Percentiles rank a stretch among this genome's conserved stretches.
These are phyloP conservation scores for Oenanthe sinensis DNA, from an alignment of 129 eudicot species.

Conservation along the genomic window DNA sequence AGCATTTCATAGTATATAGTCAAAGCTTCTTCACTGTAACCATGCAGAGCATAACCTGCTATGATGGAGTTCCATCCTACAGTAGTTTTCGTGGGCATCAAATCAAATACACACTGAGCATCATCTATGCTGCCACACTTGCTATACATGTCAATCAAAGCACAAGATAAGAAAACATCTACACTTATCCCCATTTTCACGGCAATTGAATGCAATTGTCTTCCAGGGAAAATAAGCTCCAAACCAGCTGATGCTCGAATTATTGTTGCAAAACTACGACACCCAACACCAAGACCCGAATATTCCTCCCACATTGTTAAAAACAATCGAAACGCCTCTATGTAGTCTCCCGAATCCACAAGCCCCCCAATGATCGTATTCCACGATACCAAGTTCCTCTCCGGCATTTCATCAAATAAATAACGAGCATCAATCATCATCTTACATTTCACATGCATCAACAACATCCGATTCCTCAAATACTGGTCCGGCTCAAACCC, in stretches of 20 bases:
- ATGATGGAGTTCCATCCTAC: slow-evolving; percentile 82
- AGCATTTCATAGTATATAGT: slow-evolving; percentile 69
- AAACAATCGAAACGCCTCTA: slow-evolving; percentile 64
- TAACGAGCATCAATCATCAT: slow-evolving; percentile 75
- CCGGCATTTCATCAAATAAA: slow-evolving; percentile 66
- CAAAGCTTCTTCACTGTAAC: slow-evolving; percentile 78
- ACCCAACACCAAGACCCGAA: slow-evolving; percentile 30
- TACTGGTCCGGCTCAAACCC: slow-evolving; percentile 63
- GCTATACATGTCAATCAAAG: slow-evolving; percentile 83
- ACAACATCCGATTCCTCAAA: slow-evolving; percentile 64
- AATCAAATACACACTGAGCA: slow-evolving; percentile 56
- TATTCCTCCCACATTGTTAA: slow-evolving; percentile 55
- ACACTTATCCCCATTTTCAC: slow-evolving; percentile 47
- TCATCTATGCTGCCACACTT: slow-evolving; percentile 75
- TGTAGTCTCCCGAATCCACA: slow-evolving; percentile 52
- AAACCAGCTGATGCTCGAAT: slow-evolving; percentile 70
- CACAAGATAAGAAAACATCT: slow-evolving; percentile 64
- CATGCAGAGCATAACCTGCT: slow-evolving; percentile 79
- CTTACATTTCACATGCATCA: slow-evolving; percentile 84
- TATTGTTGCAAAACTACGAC: slow-evolving; percentile 60
- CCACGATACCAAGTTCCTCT: slow-evolving; percentile 76
- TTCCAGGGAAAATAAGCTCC: slow-evolving; percentile 54
- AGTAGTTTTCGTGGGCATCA: slow-evolving; percentile 66
- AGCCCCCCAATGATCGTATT: slow-evolving; percentile 70
- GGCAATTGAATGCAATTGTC: slow-evolving; percentile 63